These are phyloP conservation scores for Gracilaria vermiculophylla DNA, from an alignment of 23 red algal species.

Conservation along the genomic window DNA sequence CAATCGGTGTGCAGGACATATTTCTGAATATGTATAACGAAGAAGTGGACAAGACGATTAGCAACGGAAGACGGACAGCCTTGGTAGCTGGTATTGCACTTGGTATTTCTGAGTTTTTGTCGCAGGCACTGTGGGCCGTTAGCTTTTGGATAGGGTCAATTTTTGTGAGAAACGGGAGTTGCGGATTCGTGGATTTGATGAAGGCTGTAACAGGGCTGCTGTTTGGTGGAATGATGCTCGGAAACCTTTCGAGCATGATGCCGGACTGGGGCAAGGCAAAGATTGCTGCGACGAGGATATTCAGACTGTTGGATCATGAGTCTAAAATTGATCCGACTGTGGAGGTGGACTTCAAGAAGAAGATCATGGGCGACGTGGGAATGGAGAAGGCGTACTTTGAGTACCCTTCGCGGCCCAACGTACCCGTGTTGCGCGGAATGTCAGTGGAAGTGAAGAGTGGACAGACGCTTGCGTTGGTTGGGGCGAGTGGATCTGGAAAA, in stretches of 20 bases:
- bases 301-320: conserved; percentile 81
- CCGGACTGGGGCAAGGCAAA: conserved; percentile 79
- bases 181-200: conserved; percentile 59
- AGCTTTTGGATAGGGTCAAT: conserved; percentile 85
- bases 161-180: conserved; percentile 51
- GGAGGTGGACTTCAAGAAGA: conserved; percentile 13
- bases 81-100: conserved; percentile 72
- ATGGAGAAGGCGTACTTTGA: conserved; percentile 77
- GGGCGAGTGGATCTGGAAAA: conserved; percentile 90
- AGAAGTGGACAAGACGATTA: conserved; percentile 48
- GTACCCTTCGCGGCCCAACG: conserved; percentile 85
- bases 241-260: conserved; percentile 69
- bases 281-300: conserved; percentile 85
- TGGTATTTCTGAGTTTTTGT: conserved; percentile 66
- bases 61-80: conserved; percentile 46
- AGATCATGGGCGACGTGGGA: conserved; percentile 52
- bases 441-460: conserved; percentile 70
- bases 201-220: conserved; percentile 77
- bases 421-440: conserved; percentile 79
- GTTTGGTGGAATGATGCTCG: conserved; percentile 88
- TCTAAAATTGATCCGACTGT: conserved; percentile 71
- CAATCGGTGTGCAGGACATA: conserved; percentile 74
- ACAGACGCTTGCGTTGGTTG: conserved; percentile 92
- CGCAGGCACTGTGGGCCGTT: conserved; percentile 77
- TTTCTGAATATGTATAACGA: conserved; percentile 65